Conservation (phyloP, 148 eudicot species). For the Chenopodium album region DNA sequence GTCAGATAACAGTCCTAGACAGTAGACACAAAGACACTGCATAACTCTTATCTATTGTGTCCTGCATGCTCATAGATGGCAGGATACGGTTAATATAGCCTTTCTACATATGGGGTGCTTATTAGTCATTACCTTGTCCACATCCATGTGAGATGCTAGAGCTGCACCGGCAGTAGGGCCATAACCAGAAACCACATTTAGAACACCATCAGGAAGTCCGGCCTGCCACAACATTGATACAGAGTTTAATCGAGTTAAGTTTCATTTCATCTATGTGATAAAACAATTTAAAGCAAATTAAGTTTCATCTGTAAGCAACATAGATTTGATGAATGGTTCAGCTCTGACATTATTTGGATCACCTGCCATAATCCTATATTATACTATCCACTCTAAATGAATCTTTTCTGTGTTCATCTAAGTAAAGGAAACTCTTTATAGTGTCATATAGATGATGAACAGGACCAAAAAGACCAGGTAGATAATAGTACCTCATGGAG, state of each 20-base stretch:
- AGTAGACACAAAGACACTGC: too few relatives aligned
- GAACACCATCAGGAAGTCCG: slow-evolving; percentile 76
- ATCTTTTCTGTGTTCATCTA: neutral
- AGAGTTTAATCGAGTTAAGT: neutral
- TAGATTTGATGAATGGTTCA: neutral
- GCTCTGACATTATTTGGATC: neutral
- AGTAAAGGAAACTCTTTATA: neutral
- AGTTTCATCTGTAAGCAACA: too few relatives aligned
- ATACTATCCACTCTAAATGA: neutral
- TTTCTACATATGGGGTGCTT: neutral
- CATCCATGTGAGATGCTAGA: slow-evolving; percentile 78
- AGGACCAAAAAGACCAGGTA: neutral
- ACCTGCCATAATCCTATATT: neutral
- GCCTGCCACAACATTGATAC: slow-evolving; percentile 44
- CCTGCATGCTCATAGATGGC: neutral
- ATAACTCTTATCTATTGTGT: too few relatives aligned
- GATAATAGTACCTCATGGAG: slow-evolving; percentile 58
- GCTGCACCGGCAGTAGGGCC: slow-evolving; percentile 83
- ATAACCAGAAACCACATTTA: slow-evolving; percentile 68
- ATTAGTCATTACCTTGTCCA: slow-evolving; percentile 46
- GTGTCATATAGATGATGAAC: neutral
- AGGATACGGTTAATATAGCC: neutral
- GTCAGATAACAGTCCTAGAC: neutral
- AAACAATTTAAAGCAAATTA: too few relatives aligned
- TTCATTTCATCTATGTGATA: too few relatives aligned